Evolutionary conservation across 768 basidiomycete genomes (phyloP).

Genomic region (Tylopilus sp.): DNA sequence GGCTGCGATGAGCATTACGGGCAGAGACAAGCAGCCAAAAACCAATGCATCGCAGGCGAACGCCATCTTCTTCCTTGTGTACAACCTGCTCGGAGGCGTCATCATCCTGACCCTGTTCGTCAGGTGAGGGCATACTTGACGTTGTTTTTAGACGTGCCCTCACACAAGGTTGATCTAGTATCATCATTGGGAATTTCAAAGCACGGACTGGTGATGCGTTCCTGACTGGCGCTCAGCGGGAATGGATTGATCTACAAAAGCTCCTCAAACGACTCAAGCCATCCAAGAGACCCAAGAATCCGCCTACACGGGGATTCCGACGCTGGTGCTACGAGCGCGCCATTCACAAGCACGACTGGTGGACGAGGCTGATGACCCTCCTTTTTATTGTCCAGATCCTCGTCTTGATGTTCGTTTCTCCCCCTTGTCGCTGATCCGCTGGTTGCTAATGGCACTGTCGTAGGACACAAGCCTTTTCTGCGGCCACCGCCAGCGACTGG

Average conservation of each 20-base stretch:
- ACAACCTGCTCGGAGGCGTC: slow-evolving; percentile 86
- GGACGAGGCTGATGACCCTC: slow-evolving; percentile 75
- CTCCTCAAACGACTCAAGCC: slow-evolving; percentile 86
- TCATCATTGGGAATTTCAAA: slow-evolving; percentile 93
- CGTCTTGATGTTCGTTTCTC: slow-evolving; percentile 39
- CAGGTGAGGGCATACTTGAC: slow-evolving; percentile 49
- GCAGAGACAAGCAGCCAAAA: slow-evolving; percentile 62
- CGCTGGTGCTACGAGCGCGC: slow-evolving; percentile 93
- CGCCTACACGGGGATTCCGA: slow-evolving; percentile 52
- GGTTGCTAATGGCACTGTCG: background rate
- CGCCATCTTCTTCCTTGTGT: slow-evolving; percentile 87
- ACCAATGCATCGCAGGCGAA: slow-evolving; percentile 74
- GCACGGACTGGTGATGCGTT: slow-evolving; percentile 83
- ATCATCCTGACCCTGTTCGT: slow-evolving; percentile 89
- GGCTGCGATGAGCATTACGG: slow-evolving; percentile 74
- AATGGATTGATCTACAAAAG: slow-evolving; percentile 93
- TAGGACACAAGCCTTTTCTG: background rate
- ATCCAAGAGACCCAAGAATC: slow-evolving; percentile 68
- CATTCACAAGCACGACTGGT: slow-evolving; percentile 88
- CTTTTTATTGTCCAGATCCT: slow-evolving; percentile 83
- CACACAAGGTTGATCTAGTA: slow-evolving; percentile 45
- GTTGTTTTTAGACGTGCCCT: background rate
- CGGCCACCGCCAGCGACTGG: background rate
- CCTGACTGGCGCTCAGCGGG: slow-evolving; percentile 79
- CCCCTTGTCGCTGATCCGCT: background rate